Conservation (phyloP, 805 yeast species). For the Starmerella tilneyi region DNA sequence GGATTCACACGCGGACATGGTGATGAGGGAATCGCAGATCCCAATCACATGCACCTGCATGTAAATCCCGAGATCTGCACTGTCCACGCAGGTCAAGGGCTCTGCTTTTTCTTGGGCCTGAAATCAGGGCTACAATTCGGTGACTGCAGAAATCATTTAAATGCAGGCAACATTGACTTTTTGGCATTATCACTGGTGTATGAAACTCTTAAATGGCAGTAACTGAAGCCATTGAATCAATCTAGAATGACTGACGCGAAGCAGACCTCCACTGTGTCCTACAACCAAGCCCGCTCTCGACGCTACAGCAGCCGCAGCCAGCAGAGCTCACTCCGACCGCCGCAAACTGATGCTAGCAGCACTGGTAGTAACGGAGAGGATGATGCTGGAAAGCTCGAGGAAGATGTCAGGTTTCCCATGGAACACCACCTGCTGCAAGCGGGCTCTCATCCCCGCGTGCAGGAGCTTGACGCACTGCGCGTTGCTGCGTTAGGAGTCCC, state of each 20-base stretch:
- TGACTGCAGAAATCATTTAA: conserved; percentile 1
- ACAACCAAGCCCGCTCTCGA: conserved; percentile 2
- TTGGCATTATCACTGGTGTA: not conserved
- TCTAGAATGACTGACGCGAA: conserved; percentile 2
- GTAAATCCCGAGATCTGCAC: too few species aligned
- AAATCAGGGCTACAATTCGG: too few species aligned
- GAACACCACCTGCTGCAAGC: conserved; percentile 12
- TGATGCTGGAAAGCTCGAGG: conserved; percentile 10
- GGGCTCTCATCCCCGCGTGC: conserved; percentile 8
- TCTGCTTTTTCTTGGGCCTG: not conserved
- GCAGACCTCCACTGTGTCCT: not conserved
- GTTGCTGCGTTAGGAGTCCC: not conserved
- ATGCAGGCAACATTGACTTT: not conserved
- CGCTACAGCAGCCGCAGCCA: conserved; percentile 5
- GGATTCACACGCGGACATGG: too few species aligned
- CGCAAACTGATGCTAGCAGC: not conserved
- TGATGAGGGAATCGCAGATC: too few species aligned
- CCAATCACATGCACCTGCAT: too few species aligned
- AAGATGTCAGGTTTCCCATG: conserved; percentile 13
- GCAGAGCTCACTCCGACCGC: not conserved
- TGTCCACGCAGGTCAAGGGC: too few species aligned
- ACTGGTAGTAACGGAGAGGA: conserved; percentile 2
- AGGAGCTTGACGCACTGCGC: conserved; percentile 9
- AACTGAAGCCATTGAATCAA: not conserved
- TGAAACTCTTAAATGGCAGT: not conserved